Evolutionary conservation across 1,139 yeast genomes (phyloP).

Genomic region (Yarrowia galli): DNA sequence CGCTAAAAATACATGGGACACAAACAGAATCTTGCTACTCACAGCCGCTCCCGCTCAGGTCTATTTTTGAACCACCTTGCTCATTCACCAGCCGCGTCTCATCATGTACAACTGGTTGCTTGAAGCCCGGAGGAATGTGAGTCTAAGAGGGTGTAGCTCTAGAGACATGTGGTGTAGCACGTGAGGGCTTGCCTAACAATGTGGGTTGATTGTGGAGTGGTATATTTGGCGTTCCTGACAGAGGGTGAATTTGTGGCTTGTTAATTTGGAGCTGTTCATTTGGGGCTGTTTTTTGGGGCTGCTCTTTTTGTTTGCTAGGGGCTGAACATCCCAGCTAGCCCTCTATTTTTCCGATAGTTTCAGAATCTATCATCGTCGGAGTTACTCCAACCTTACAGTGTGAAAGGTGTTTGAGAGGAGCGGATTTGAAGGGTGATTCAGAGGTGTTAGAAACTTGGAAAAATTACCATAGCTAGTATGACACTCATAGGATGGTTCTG

Average conservation of each 20-base stretch:
- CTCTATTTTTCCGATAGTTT: not conserved
- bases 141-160: not conserved
- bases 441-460: not conserved
- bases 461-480: no score
- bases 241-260: no score
- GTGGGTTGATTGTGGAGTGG: no score
- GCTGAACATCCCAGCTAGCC: conserved; percentile 3
- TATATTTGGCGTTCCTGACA: no score
- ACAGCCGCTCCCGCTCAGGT: not conserved
- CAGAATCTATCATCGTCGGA: not conserved
- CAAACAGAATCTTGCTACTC: not conserved
- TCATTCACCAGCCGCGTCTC: conserved; percentile 6
- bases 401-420: not conserved
- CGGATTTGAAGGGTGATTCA: not conserved
- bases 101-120: not conserved
- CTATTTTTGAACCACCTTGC: not conserved
- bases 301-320: no score
- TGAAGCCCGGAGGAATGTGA: conserved; percentile 2
- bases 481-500: no score
- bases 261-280: no score
- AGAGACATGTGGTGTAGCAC: conserved; percentile 19
- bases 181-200: no score
- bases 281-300: no score
- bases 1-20: no score
- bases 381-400: conserved; percentile 3